Evolutionary conservation across 345 rosid genomes (phyloP), one percentile per base, ranked within the genome.

Genomic region (Populus euphratica): DNA sequence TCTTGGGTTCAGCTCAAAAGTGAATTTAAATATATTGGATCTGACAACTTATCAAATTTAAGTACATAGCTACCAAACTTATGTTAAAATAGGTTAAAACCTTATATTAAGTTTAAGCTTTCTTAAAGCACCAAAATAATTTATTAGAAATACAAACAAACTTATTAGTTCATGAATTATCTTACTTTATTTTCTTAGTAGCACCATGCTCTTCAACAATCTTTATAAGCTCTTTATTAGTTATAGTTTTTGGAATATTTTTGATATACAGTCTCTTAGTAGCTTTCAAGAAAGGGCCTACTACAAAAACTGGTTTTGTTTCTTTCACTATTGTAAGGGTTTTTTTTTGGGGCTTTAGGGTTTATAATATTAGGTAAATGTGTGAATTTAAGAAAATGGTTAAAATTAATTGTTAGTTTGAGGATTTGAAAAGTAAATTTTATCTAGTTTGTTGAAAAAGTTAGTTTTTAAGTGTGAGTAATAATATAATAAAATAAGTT

Each of bases 141-240:
- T 33, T 33, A 33, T 33, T 5, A 33, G 0, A 33, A 33, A 4
- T 4, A 33, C 35, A 33, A 33, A 33, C 35, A 33, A 33, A 33
- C 5, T 33, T 0, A 33, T 33, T 33, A 33, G 0, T 33, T 33
- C 50, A 23, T 10, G 27, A 73, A 78, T 23, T 73, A 93, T 98
- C 96, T 93, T 94, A 59, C 90, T 89, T 83, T 90, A 88, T 89
- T 75, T 41, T 41, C 5, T 91, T 96, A 49, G 91, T 89, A 69
- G 92, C 86, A 17, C 97, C 97, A 75, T 93, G 94, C 71, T 95
- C 93, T 74, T 86, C 88, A 50, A 94, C 91, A 77, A 93, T 85
- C 77, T 81, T 82, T 6, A 76, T 68, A 70, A 95, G 97, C 80
- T 91, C 89, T 3, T 87, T 92, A 72, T 83, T 87, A 56, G 78